Evolutionary conservation across 1,284 basidiomycete genomes (phyloP), one percentile per base, ranked within the genome.

Genomic region (Fistulinella cinereoalba): DNA sequence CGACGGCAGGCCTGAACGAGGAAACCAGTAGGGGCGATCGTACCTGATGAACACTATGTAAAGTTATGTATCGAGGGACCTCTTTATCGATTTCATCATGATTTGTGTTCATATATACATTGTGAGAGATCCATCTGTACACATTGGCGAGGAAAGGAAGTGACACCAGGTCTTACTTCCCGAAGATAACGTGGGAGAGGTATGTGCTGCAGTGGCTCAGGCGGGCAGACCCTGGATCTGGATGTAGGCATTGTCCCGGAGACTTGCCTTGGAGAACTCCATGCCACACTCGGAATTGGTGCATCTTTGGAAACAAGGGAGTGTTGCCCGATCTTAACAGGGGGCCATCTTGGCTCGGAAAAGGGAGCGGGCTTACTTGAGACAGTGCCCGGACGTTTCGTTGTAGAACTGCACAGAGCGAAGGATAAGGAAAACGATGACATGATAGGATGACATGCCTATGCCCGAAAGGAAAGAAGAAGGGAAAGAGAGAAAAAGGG

Each of bases 1-100:
- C 76, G 18, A 91, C 88, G 11, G 71, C 74, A 25, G 75, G 77
- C 49, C 65, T 90, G 45, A 90, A 90, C 60, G 63, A 75, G 27
- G 86, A 88, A 64, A 77, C 77, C 39, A 61, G 52, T 64, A 71
- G 62, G 65, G 66, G 53, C 69, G 70, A 60, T 51, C 49, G 25
- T 47, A 52, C 50, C 40, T n/a, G n/a, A n/a, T 65, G 50, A 59
- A 39, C 43, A 25, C 44, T 46, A 13, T 38, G 42, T 55, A 41
- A 39, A 23, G 38, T 32, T 36, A 46, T 56, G 55, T 47, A 45
- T 45, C 37, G 29, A 18, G 28, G 34, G n/a, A n/a, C n/a, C n/a
- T 41, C 24, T 56, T 46, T 54, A 48, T 43, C 44, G 46, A 55
- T 46, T n/a, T n/a, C n/a, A 43, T 43, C 45, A 53, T 57, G 51